A percentile compares a stretch with the other conserved stretches of the same genome.
Conservation (phyloP, 768 basidiomycete genomes). For the Piloderma croceum region DNA sequence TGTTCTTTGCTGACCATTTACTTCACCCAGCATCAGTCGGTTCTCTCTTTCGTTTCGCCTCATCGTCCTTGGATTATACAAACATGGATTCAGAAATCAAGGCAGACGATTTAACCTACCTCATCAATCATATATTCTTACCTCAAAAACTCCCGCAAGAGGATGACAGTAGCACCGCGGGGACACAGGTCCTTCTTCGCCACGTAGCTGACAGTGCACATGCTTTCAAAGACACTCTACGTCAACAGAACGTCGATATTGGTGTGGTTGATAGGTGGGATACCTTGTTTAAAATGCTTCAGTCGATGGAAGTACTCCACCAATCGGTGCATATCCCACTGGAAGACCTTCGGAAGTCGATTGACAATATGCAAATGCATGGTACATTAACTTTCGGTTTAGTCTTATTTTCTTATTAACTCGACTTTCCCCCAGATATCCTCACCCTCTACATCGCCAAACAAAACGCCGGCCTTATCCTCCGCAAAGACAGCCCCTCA, state of each 20-base stretch:
- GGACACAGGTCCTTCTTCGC: conserved; percentile 23
- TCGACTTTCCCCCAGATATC: conserved; percentile 34
- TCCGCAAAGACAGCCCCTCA: conserved; percentile 30
- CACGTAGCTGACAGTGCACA: conserved; percentile 14
- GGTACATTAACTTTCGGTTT: conserved; percentile 11
- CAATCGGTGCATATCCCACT: background rate
- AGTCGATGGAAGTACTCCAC: conserved; percentile 14
- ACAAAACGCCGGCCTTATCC: conserved; percentile 45
- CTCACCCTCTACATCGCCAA: conserved; percentile 34
- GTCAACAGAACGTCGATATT: conserved; percentile 4
- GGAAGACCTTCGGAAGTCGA: conserved; percentile 10
- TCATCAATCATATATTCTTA: conserved; percentile 40
- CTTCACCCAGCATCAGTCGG: no score
- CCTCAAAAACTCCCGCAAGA: conserved; percentile 37
- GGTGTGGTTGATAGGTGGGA: conserved; percentile 30
- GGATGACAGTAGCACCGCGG: conserved; percentile 22
- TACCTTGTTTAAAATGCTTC: conserved; percentile 26
- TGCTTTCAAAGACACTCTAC: conserved; percentile 13
- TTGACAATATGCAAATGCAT: conserved; percentile 14
- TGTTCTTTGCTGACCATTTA: no score
- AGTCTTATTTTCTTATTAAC: background rate
- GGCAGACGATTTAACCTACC: no score
- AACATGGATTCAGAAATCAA: no score
- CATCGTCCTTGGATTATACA: no score
- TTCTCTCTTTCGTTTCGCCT: no score